Base-by-base conservation (phyloP, 768 basidiomycete species). In the Auriscalpium orientale region DNA sequence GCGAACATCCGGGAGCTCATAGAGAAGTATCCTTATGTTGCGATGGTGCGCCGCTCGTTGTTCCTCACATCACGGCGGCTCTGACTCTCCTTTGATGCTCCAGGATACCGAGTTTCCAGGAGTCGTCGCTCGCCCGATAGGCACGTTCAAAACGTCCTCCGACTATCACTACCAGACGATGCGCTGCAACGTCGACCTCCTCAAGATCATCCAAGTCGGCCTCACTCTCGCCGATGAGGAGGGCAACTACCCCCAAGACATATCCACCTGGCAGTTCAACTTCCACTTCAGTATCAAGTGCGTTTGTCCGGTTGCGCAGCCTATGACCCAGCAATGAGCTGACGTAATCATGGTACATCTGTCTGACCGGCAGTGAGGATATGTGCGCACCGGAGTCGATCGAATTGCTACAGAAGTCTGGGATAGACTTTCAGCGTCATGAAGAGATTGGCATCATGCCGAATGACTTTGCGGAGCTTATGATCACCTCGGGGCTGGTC, bases 101-200 rank as follows among this genome's bases (percentile, higher is more conserved):
- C 70, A 98, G 95, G 95, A 99, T 70, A 98, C 97, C 53, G 97
- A 99, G 69, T 98, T 98, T 70, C 97, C 97, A 36, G 97, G 97
- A 9, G 94, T 98, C 45, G 97, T 99, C 54, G 97, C 95, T 3
- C 83, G 97, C 18, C 97, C 97, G 2, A 95, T 99, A 65, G 97
- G 97, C 6, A 78, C 85, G 36, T 98, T 98, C 79, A 93, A 92
- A 70, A 95, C 94, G 0, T 92, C 93, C 11, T 93, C 93, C 20
- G 97, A 99, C 72, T 98, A 98, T 67, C 95, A 98, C 72, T 99
- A 98, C 72, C 97, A 99, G 72, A 99, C 97, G 2, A 95, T 99
- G 89, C 87, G 97, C 58, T 97, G 95, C 75, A 99, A 99, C 72
- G 97, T 98, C 65, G 97, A 99, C 79, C 77, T 98, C 49, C 80